phyloP scores from a whole-genome alignment of 257 asterid genomes.

The Buddleja alternifolia region DNA sequence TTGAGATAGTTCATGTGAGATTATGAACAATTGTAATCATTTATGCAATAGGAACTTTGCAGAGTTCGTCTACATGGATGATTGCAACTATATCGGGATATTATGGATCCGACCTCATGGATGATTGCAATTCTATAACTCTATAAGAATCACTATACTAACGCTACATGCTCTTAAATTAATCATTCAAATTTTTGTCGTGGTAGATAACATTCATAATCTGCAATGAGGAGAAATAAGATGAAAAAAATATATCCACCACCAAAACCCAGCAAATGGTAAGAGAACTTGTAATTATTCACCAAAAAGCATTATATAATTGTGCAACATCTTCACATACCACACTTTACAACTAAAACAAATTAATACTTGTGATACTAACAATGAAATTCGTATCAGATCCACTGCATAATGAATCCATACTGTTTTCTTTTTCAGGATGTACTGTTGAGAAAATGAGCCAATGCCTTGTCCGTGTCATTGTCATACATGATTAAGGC shows the following conservation, averaged over 20 bases:
- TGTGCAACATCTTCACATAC: slow-evolving; percentile 32
- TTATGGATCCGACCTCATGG: no score
- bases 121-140: no score
- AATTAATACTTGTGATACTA: slow-evolving; percentile 18
- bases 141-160: no score
- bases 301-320: slow-evolving; percentile 28
- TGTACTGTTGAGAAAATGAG: slow-evolving; percentile 71
- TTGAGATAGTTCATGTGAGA: background rate
- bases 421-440: slow-evolving; percentile 39
- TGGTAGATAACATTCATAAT: background rate
- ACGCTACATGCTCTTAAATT: background rate
- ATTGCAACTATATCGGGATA: no score
- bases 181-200: background rate
- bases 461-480: slow-evolving; percentile 87
- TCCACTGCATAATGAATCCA: background rate
- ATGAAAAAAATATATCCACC: background rate
- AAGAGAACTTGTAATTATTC: background rate
- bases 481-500: slow-evolving; percentile 85
- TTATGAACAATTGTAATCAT: no score
- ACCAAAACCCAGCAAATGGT: slow-evolving; percentile 11
- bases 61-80: no score
- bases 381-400: background rate
- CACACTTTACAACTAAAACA: slow-evolving; percentile 22
- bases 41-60: no score
- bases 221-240: background rate